These are phyloP conservation scores for Tetracentron sinense DNA, from an alignment of 164 flowering plant genomes.

Conservation along the genomic window DNA sequence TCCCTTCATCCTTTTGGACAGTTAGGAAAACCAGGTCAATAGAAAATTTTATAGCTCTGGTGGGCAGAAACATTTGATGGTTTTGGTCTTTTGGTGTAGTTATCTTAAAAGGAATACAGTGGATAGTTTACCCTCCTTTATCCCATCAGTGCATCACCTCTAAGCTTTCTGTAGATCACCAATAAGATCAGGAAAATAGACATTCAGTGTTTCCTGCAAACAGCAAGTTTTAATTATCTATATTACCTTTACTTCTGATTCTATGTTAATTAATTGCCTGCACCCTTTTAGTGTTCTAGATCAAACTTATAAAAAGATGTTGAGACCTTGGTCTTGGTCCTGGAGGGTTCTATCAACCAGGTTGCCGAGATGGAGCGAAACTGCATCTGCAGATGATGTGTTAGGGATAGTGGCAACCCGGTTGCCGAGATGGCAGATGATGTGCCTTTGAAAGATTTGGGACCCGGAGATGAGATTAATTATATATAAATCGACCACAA, in stretches of 20 bases:
- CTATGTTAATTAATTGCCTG: not conserved
- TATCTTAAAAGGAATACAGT: not conserved
- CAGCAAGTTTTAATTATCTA: too few species aligned
- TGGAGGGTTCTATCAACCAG: constrained; percentile 87
- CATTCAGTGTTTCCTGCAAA: too few species aligned
- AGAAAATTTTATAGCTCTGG: not conserved
- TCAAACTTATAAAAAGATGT: constrained; percentile 49
- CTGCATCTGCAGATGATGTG: constrained; percentile 47
- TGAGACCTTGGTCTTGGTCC: constrained; percentile 53
- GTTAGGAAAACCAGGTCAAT: not conserved
- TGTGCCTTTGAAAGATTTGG: constrained; percentile 93
- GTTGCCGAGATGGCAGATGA: too few species aligned
- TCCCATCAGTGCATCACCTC: too few species aligned
- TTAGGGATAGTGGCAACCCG: too few species aligned
- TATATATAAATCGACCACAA: constrained; percentile 37
- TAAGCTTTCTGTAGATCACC: too few species aligned
- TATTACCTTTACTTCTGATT: not conserved
- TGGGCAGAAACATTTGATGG: not conserved
- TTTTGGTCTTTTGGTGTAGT: not conserved
- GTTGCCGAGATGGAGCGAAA: constrained; percentile 52
- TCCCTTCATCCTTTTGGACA: not conserved
- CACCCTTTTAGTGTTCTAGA: constrained; percentile 24
- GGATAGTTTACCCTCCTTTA: too few species aligned
- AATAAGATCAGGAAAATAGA: too few species aligned
- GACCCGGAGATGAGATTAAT: constrained; percentile 55